phyloP scores from a whole-genome alignment of 139 green algal genomes.

The Micractinium conductrix region DNA sequence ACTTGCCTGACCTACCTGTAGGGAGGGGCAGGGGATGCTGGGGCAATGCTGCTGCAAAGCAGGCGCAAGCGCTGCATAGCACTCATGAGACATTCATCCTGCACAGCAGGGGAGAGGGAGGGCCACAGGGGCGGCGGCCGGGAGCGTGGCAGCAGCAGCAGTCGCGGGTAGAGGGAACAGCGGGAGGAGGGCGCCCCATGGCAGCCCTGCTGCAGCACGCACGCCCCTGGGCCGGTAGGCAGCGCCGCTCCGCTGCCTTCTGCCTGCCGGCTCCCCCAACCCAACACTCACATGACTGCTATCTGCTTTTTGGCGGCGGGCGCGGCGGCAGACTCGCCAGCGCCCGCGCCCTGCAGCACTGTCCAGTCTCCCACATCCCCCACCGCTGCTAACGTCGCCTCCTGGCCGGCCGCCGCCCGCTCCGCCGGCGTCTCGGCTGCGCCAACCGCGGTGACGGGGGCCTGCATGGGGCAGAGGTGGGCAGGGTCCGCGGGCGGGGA shows the following conservation, averaged over 20 bases:
- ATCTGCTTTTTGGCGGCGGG: conserved; percentile 6
- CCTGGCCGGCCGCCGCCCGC: background rate
- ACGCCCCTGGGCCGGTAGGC: too few relatives aligned
- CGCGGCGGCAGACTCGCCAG: background rate
- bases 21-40: background rate
- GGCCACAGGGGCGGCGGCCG: too few relatives aligned
- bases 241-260: too few relatives aligned
- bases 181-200: too few relatives aligned
- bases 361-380: conserved; percentile 31
- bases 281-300: conserved; percentile 20
- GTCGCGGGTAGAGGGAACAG: too few relatives aligned
- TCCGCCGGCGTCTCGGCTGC: conserved; percentile 18
- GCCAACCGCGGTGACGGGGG: background rate
- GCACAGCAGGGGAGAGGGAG: too few relatives aligned
- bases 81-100: too few relatives aligned
- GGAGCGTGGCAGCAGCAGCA: too few relatives aligned
- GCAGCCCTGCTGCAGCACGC: background rate
- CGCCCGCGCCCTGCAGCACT: conserved; percentile 1
- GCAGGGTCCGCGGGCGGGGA: background rate
- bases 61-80: background rate
- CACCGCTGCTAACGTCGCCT: conserved; percentile 21
- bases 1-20: background rate
- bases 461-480: background rate
- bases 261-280: background rate
- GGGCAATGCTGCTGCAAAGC: background rate